Conservation (phyloP, 352 stramenopile genomes). For the Aphanomyces cochlioides region DNA sequence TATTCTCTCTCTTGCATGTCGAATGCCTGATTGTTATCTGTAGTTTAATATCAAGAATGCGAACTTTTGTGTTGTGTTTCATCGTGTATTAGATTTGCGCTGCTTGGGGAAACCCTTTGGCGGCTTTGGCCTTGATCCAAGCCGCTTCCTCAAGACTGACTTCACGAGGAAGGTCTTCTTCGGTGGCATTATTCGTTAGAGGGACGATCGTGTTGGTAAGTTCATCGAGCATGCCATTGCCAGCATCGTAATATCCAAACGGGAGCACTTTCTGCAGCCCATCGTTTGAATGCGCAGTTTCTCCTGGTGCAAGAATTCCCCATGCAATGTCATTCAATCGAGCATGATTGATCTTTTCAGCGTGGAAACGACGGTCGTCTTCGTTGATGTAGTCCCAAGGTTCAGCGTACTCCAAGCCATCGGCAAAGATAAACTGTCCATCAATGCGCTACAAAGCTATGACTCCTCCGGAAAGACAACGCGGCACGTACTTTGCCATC, state of each 20-base stretch:
- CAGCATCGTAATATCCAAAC: conserved; percentile 66
- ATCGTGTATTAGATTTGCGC: conserved; percentile 29
- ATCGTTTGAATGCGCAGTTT: conserved; percentile 26
- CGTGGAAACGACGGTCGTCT: conserved; percentile 63
- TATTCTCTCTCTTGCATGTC: neutral
- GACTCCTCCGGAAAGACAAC: neutral
- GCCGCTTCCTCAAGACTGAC: conserved; percentile 48
- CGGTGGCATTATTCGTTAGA: conserved; percentile 45
- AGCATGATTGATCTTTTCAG: conserved; percentile 46
- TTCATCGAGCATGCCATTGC: conserved; percentile 61
- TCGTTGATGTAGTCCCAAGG: conserved; percentile 66
- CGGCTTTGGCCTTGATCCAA: conserved; percentile 57
- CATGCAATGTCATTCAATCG: neutral
- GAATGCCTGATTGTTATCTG: neutral
- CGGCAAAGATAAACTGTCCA: conserved; percentile 70
- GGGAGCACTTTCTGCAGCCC: conserved; percentile 41
- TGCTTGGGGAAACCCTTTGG: conserved; percentile 61
- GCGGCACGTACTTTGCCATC: conserved; percentile 51
- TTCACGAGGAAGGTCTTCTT: conserved; percentile 45
- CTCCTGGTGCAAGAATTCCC: conserved; percentile 20
- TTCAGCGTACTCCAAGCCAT: conserved; percentile 59
- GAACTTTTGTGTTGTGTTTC: neutral
- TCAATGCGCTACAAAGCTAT: conserved; percentile 51
- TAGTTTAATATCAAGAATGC: conserved; percentile 1
- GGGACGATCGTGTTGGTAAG: conserved; percentile 46